Conservation (phyloP, 345 rosid species). For the Eucalyptus virginea region DNA sequence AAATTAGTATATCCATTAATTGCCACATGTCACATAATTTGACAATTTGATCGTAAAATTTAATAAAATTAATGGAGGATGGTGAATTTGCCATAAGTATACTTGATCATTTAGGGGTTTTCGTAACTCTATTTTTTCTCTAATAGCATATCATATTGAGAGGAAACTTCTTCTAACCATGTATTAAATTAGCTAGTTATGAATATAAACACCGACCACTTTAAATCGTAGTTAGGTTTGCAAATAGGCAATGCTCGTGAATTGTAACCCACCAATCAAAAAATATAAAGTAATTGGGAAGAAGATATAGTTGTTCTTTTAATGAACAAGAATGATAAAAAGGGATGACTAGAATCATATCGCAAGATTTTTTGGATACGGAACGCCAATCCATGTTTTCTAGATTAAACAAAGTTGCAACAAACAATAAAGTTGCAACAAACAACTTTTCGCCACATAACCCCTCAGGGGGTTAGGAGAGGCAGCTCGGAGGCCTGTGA, state of each 20-base stretch:
- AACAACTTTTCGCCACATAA: no score
- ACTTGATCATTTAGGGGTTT: no score
- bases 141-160: rapidly evolving
- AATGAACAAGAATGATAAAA: neutral
- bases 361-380: neutral
- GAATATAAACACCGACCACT: neutral
- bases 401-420: neutral
- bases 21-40: rapidly evolving
- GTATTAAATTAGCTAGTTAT: neutral
- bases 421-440: no score
- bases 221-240: neutral
- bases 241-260: neutral
- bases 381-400: neutral
- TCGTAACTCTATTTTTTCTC: neutral
- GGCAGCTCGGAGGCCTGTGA: no score
- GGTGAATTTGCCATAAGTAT: no score
- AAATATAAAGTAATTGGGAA: neutral
- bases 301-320: neutral
- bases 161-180: neutral
- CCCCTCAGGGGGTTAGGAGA: no score
- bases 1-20: rapidly evolving
- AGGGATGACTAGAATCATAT: neutral
- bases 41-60: no score
- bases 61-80: no score
- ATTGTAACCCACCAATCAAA: neutral